Base-by-base conservation (phyloP, 345 rosid species). In the Abelmoschus esculentus region DNA sequence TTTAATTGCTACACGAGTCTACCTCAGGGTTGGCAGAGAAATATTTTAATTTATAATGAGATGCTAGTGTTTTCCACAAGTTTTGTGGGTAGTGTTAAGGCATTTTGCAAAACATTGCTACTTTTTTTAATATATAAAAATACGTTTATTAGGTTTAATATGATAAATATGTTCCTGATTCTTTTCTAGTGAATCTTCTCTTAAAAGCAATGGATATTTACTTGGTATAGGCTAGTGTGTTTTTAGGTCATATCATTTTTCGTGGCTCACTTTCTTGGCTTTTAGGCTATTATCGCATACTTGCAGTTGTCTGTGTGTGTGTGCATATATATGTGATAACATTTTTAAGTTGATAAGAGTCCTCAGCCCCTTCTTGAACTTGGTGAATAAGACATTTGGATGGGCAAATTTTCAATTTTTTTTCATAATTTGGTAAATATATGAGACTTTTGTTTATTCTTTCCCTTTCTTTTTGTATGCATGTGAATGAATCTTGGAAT, bases 401-500 rank as follows among this genome's bases (percentile, higher is more conserved):
- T 63, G 10, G 5, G 69, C 18, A 26, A 14, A 26, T 46, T 65
- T 65, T 26, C 6, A 1, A 11, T 9, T 9, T 6, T 65, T 44
- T 63, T 76, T 26, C 11, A 47, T 38, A 38, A 17, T 47, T 38
- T 70, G 58, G 46, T 71, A 49, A 14, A 70, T 38, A 52, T 74
- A 61, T 63, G 64, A 74, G 49, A 44, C 53, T 15, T 44, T 59
- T 74, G 72, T 61, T 53, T 17, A 42, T 36, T 69, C 7, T 2
- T 40, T 56, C 12, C 12, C 61, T 46, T 13, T 46, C n/a, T 64
- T 62, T 49, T 61, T 22, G 70, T 54, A 73, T 63, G 72, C 40
- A 38, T 66, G 68, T 77, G 69, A 72, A 74, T 61, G 71, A 72
- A 86, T 87, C 90, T 89, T 75, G 76, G 81, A 40, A 13, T 65